phyloP scores from a whole-genome alignment of 2,329 filamentous ascomycete species.

The Aureobasidium namibiae region DNA sequence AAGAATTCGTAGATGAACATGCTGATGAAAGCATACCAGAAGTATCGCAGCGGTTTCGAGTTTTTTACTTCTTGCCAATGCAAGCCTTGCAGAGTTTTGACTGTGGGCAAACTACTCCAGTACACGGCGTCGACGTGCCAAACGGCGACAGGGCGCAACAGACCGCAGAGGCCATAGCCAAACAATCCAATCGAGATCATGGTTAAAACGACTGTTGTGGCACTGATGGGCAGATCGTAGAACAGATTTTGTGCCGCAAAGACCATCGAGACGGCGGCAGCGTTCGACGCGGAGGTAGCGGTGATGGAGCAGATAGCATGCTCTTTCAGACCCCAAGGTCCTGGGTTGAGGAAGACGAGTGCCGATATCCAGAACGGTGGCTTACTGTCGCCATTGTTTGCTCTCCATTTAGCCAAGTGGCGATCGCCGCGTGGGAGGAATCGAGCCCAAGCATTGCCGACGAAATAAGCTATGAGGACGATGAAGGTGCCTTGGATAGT shows the following conservation, averaged over 20 bases:
- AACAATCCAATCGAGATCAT: slow-evolving; percentile 49
- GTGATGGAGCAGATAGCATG: slow-evolving; percentile 31
- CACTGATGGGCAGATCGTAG: slow-evolving; percentile 40
- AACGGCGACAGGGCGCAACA: slow-evolving; percentile 47
- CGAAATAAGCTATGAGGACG: slow-evolving; percentile 41
- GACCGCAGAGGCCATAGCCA: slow-evolving; percentile 46
- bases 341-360: slow-evolving; percentile 41
- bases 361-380: slow-evolving; percentile 35
- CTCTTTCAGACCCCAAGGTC: slow-evolving; percentile 48
- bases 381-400: slow-evolving; percentile 32
- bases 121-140: slow-evolving; percentile 51
- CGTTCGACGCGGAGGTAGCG: slow-evolving; percentile 30
- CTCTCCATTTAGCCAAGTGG: slow-evolving; percentile 41
- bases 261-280: slow-evolving; percentile 28
- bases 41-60: slow-evolving; percentile 44
- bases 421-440: slow-evolving; percentile 46
- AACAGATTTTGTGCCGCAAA: slow-evolving; percentile 39
- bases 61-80: slow-evolving; percentile 46
- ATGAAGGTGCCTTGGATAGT: slow-evolving; percentile 14
- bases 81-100: slow-evolving; percentile 47
- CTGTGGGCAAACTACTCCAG: slow-evolving; percentile 45
- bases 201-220: slow-evolving; percentile 41
- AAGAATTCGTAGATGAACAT: slow-evolving; percentile 48
- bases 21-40: slow-evolving; percentile 43
- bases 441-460: slow-evolving; percentile 42